Conservation (phyloP, 495 filamentous ascomycete genomes). For the Podospora anserina region DNA sequence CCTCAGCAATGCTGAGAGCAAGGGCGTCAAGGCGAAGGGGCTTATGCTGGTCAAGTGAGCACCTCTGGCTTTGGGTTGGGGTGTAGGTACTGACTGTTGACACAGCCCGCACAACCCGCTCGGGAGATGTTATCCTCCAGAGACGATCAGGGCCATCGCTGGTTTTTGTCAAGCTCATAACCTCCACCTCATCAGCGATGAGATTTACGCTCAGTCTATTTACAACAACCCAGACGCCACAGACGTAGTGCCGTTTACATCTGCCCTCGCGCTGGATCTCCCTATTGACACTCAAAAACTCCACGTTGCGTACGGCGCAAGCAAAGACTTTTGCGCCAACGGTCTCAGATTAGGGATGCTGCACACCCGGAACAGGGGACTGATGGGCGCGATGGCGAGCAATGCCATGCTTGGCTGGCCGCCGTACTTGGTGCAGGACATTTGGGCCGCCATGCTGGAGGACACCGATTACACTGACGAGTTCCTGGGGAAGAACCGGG, state of each 20-base stretch:
- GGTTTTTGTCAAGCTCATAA: conserved; percentile 27
- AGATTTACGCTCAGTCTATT: conserved; percentile 34
- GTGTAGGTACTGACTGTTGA: background rate
- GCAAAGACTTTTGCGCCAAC: conserved; percentile 45
- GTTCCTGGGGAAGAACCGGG: conserved; percentile 42
- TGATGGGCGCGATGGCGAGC: conserved; percentile 14
- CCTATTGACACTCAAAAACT: conserved; percentile 36
- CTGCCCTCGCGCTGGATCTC: conserved; percentile 35
- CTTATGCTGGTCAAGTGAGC: conserved; percentile 16
- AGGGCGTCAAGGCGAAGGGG: conserved; percentile 37
- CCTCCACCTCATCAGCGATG: conserved; percentile 35
- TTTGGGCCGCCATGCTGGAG: conserved; percentile 40
- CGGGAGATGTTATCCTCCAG: conserved; percentile 29
- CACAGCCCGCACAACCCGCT: conserved; percentile 34
- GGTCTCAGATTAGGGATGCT: conserved; percentile 42
- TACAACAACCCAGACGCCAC: conserved; percentile 22
- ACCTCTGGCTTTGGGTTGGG: conserved; percentile 38
- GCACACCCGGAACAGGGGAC: conserved; percentile 21
- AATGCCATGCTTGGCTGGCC: conserved; percentile 19
- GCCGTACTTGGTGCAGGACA: conserved; percentile 22
- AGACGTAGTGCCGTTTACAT: conserved; percentile 30
- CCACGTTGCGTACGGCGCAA: conserved; percentile 44
- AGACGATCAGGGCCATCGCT: conserved; percentile 20
- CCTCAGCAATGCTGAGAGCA: conserved; percentile 23
- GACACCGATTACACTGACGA: conserved; percentile 39